Evolutionary conservation across 192 early-diverging fungal genomes (phyloP).

Genomic region (Glomus cerebriforme): DNA sequence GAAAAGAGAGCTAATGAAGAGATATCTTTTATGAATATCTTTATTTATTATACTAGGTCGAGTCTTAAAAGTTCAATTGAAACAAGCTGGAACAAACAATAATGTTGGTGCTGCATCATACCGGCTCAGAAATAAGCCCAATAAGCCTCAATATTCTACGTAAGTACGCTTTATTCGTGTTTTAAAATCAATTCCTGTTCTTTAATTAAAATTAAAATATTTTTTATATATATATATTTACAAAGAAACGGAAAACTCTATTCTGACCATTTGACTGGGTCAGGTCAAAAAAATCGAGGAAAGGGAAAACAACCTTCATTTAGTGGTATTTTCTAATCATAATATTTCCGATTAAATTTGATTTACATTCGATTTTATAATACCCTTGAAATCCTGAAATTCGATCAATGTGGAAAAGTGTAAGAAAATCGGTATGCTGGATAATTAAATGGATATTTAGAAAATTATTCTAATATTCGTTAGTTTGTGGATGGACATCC

Average conservation of each 20-base stretch:
- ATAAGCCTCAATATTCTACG: slow-evolving; percentile 8
- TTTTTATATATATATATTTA: not conserved
- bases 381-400: not conserved
- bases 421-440: not conserved
- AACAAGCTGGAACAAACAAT: slow-evolving; percentile 24
- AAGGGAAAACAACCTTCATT: slow-evolving; percentile 28
- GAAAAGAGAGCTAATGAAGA: not conserved
- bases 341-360: not conserved
- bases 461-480: not conserved
- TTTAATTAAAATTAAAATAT: not conserved
- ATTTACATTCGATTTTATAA: not conserved
- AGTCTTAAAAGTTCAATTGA: slow-evolving; percentile 40
- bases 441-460: not conserved
- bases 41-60: slow-evolving; percentile 33
- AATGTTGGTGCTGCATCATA: slow-evolving; percentile 19
- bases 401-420: not conserved
- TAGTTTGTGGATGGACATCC: not conserved
- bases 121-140: slow-evolving; percentile 18
- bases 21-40: not conserved
- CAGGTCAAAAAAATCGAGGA: not conserved
- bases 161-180: not conserved
- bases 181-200: not conserved
- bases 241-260: slow-evolving; percentile 37
- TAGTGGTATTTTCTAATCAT: not conserved
- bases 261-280: slow-evolving; percentile 34